Evolutionary conservation across 2,329 filamentous ascomycete genomes (phyloP).

Genomic region (Neopestalotiopsis clavispora): DNA sequence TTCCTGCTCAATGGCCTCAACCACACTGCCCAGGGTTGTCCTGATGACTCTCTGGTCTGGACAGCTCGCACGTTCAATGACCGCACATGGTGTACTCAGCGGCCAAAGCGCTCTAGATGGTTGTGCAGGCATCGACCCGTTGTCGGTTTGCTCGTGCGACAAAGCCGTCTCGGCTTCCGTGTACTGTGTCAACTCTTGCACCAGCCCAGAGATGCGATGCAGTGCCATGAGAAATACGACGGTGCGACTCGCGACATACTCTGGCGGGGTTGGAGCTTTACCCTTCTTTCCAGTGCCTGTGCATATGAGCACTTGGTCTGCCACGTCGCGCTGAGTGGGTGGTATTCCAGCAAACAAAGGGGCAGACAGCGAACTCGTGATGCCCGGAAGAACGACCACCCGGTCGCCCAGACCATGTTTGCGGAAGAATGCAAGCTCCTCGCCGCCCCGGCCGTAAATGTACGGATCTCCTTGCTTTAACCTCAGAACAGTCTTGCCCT

Average conservation of each 20-base stretch:
- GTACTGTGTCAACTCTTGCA: conserved; percentile 68
- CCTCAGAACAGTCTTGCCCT: conserved; percentile 81
- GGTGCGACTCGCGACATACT: conserved; percentile 76
- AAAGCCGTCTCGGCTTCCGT: conserved; percentile 36
- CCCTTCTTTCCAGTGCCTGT: conserved; percentile 95
- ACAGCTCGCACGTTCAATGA: conserved; percentile 92
- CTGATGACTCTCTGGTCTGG: conserved; percentile 92
- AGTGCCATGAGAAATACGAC: conserved; percentile 96
- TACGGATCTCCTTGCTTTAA: conserved; percentile 98
- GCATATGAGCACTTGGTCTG: conserved; percentile 94
- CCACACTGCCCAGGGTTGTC: conserved; percentile 81
- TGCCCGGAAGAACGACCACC: conserved; percentile 79
- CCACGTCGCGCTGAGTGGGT: conserved; percentile 84
- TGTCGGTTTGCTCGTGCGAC: conserved; percentile 24
- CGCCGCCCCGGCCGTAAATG: conserved; percentile 91
- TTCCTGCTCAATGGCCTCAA: conserved; percentile 82
- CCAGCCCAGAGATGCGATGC: conserved; percentile 78
- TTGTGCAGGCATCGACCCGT: conserved; percentile 14
- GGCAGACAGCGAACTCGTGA: conserved; percentile 86
- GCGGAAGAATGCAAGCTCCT: conserved; percentile 87
- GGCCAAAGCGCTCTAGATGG: conserved; percentile 67
- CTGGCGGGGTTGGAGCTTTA: conserved; percentile 78
- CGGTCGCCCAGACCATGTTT: conserved; percentile 68
- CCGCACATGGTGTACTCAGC: conserved; percentile 80
- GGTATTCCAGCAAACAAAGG: conserved; percentile 90